phyloP scores from a whole-genome alignment of 2,329 filamentous ascomycete genomes.

The Cordyceps sp. region DNA sequence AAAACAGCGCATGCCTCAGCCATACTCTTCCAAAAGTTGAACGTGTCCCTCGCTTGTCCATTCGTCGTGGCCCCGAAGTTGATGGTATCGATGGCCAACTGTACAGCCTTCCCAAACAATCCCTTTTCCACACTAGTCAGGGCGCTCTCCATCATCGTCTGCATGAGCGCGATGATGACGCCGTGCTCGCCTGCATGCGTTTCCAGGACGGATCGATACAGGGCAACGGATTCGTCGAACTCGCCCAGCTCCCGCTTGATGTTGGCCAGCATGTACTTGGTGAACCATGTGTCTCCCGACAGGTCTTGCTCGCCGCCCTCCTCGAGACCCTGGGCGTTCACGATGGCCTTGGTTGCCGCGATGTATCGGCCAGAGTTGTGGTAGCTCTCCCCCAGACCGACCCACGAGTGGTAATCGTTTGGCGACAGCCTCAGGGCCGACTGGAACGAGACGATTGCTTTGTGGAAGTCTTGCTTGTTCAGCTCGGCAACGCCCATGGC shows the following conservation, averaged over 20 bases:
- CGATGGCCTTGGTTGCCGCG: slow-evolving; percentile 82
- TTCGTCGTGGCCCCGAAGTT: slow-evolving; percentile 51
- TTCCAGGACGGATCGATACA: slow-evolving; percentile 59
- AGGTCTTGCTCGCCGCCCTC: slow-evolving; percentile 32
- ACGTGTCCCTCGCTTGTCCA: slow-evolving; percentile 47
- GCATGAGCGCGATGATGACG: slow-evolving; percentile 72
- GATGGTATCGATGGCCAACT: slow-evolving; percentile 54
- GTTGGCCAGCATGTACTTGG: slow-evolving; percentile 91
- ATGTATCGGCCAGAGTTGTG: slow-evolving; percentile 86
- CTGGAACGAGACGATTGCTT: slow-evolving; percentile 84
- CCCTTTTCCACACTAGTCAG: slow-evolving; percentile 65
- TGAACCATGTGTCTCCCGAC: slow-evolving; percentile 71
- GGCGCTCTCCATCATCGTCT: slow-evolving; percentile 72
- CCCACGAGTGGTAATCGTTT: slow-evolving; percentile 85
- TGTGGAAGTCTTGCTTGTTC: slow-evolving; percentile 80
- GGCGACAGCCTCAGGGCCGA: slow-evolving; percentile 71
- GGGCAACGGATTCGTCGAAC: slow-evolving; percentile 62
- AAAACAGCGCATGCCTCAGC: slow-evolving; percentile 81
- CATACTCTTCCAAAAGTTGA: slow-evolving; percentile 90
- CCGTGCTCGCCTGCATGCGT: slow-evolving; percentile 62
- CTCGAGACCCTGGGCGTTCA: slow-evolving; percentile 67
- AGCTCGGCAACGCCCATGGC: slow-evolving; percentile 87
- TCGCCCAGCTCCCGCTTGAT: slow-evolving; percentile 86
- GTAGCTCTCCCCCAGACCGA: slow-evolving; percentile 94
- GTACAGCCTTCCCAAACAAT: slow-evolving; percentile 67